Evolutionary conservation across 768 basidiomycete genomes (phyloP).

Genomic region (Kwoniella botswanensis): DNA sequence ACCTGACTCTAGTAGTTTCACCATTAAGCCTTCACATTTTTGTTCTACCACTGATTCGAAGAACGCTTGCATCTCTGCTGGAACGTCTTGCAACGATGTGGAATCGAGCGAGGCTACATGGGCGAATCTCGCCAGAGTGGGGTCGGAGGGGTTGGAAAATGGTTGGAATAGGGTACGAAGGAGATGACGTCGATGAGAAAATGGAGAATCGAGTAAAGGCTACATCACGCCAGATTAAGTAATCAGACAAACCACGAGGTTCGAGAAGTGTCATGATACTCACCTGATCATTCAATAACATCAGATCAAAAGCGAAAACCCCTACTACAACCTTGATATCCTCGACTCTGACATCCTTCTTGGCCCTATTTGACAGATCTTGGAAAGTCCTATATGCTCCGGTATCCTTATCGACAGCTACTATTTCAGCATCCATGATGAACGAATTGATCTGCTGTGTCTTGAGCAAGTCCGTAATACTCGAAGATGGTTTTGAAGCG

Average conservation of each 20-base stretch:
- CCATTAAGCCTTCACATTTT: slow-evolving; percentile 90
- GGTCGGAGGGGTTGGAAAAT: slow-evolving; percentile 60
- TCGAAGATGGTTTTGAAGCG: slow-evolving; percentile 35
- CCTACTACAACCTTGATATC: slow-evolving; percentile 79
- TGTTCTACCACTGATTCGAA: slow-evolving; percentile 76
- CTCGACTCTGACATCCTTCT: slow-evolving; percentile 76
- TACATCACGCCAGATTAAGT: slow-evolving; percentile 48
- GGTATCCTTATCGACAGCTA: slow-evolving; percentile 72
- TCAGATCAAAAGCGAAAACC: slow-evolving; percentile 86
- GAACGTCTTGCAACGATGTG: slow-evolving; percentile 65
- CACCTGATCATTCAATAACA: slow-evolving; percentile 82
- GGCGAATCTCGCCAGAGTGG: slow-evolving; percentile 66
- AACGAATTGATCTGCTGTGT: slow-evolving; percentile 41
- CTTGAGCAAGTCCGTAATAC: slow-evolving; percentile 39
- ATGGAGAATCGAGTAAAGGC: slow-evolving; percentile 71
- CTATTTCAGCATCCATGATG: slow-evolving; percentile 81
- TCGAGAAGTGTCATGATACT: slow-evolving; percentile 41
- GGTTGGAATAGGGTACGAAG: slow-evolving; percentile 71
- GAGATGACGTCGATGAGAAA: slow-evolving; percentile 71
- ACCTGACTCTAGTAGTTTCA: slow-evolving; percentile 76
- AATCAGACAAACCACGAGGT: slow-evolving; percentile 3
- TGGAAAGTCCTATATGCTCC: slow-evolving; percentile 79
- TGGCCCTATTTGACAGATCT: slow-evolving; percentile 79
- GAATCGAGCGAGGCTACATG: slow-evolving; percentile 70
- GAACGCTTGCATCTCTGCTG: slow-evolving; percentile 71